phyloP scores from a whole-genome alignment of 306 rosid species.

The Cucumis sativus region Cucumber_9930_V3 NC_026657.2:12631001-12631500 shows the following conservation, averaged over 20 bases:
- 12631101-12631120: neutral
- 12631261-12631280: slow-evolving; percentile 60
- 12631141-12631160: slow-evolving; percentile 67
- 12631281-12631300: neutral
- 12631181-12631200: slow-evolving; percentile 46
- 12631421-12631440: neutral
- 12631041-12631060: neutral
- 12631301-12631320: neutral
- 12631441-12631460: neutral
- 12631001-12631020: neutral
- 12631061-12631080: neutral
- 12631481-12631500: neutral
- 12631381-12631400: neutral
- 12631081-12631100: neutral
- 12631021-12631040: neutral
- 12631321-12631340: neutral
- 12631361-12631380: neutral
- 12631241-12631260: slow-evolving; percentile 47
- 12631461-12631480: neutral
- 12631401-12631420: neutral
- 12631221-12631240: slow-evolving; percentile 58
- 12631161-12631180: slow-evolving; percentile 86
- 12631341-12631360: neutral
- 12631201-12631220: slow-evolving; percentile 52
- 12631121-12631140: slow-evolving; percentile 48